Conservation (phyloP, 306 rosid genomes). For the Calophaca sinica region DNA sequence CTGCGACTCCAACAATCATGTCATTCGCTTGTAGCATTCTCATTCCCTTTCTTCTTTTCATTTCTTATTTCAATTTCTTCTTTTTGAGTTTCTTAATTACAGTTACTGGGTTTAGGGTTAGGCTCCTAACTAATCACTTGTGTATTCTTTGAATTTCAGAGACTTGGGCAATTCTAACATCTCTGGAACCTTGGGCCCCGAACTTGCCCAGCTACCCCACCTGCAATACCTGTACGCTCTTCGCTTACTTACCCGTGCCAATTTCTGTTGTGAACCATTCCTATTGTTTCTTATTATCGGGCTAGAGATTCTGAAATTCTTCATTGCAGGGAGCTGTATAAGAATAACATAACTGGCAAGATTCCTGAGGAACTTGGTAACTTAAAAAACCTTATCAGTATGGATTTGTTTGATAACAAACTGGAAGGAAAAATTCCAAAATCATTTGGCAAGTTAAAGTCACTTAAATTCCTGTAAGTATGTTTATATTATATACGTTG, state of each 20-base stretch:
- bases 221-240: constrained; percentile 70
- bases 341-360: constrained; percentile 73
- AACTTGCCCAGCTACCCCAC: constrained; percentile 78
- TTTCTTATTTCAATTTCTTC: neutral
- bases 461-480: constrained; percentile 78
- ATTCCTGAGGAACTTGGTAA: constrained; percentile 83
- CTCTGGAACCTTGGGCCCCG: constrained; percentile 91
- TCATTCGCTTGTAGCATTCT: constrained; percentile 74
- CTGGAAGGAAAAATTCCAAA: constrained; percentile 81
- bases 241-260: constrained; percentile 8
- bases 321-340: constrained; percentile 84
- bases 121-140: constrained; percentile 1
- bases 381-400: constrained; percentile 73
- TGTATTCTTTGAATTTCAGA: constrained; percentile 62
- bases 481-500: constrained; percentile 41
- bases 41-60: constrained; percentile 17
- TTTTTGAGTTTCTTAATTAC: neutral
- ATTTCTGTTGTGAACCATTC: constrained; percentile 3
- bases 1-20: constrained; percentile 78
- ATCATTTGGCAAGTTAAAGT: constrained; percentile 81
- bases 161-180: constrained; percentile 90
- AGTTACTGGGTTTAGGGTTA: constrained; percentile 12
- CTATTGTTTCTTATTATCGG: constrained; percentile 7
- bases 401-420: constrained; percentile 89
- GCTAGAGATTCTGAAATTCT: constrained; percentile 38